Evolutionary conservation across 371 early-diverging fungal genomes (phyloP), one percentile per base, ranked within the genome.

Genomic region (Haplosporangium sp.): DNA sequence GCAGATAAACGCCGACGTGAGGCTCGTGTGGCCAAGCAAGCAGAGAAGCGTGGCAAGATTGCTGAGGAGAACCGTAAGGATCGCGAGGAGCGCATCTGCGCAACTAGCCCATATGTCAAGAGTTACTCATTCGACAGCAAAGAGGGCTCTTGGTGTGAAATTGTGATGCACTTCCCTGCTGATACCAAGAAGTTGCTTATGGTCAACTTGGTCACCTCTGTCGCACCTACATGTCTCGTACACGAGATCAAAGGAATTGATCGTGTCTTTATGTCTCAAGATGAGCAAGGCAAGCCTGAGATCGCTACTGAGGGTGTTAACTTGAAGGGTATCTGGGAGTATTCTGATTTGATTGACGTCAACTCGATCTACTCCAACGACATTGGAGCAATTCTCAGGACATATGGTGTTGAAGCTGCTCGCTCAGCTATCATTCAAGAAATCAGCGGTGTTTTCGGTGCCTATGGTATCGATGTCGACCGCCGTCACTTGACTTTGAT

Each of bases 321-420:
- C 86, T 85, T 99, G 53, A 85, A 85, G 59, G 98, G 97, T 66
- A 93, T 98, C 86, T 98, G 98, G 98, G 86, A 89, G 57, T 85
- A 86, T 71, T 82, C 85, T 61, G 85, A 93, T 70, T 82, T 93
- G 78, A 90, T 97, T 69, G 96, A 98, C 77, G 85, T 98, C 60
- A 89, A 95, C 85, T 85, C 88, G 52, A 93, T 98, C 67, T 92
- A 95, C 82, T 96, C 99, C 73, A 99, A 99, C 89, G 99, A 99
- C 82, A 96, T 99, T 85, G 94, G 95, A 53, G 96, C 97, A 11
- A 92, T 99, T 13, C 87, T 96, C 48, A 85, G 86, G 17, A 95
- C 96, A 0, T 99, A 99, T 87, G 99, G 99, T 84, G 97, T 99
- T 20, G 99, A 99, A 85, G 99, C 99, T 4, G 99, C 99, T 5